Percentiles rank a stretch among this genome's conserved stretches.
These are phyloP conservation scores for Lepiota subincarnata DNA, from an alignment of 768 basidiomycete species.

Conservation along the genomic window DNA sequence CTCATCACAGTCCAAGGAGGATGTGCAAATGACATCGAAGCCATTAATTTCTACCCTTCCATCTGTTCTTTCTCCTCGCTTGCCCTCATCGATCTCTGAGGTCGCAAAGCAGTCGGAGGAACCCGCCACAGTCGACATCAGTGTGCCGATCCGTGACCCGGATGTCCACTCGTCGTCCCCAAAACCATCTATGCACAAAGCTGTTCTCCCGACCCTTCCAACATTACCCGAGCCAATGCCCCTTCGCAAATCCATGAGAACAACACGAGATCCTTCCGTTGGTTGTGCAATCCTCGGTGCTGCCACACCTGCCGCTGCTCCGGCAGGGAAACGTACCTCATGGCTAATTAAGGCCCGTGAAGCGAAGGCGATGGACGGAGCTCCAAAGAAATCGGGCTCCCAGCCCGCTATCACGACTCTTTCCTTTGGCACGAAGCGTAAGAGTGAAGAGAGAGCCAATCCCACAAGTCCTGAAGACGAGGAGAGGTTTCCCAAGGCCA, in stretches of 20 bases:
- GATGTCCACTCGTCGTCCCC: constrained; percentile 1
- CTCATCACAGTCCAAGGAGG: background rate
- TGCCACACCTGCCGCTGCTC: constrained; percentile 36
- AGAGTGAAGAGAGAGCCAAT: constrained; percentile 50
- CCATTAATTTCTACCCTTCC: constrained; percentile 35
- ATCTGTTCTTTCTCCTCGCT: constrained; percentile 31
- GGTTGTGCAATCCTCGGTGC: constrained; percentile 27
- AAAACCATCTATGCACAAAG: background rate
- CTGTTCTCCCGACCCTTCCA: constrained; percentile 32
- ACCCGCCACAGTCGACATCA: constrained; percentile 12
- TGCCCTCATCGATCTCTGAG: constrained; percentile 20
- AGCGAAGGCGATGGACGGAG: constrained; percentile 63
- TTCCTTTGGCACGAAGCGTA: constrained; percentile 47
- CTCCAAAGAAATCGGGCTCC: constrained; percentile 29
- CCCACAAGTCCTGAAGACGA: constrained; percentile 28
- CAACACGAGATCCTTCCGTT: constrained; percentile 40
- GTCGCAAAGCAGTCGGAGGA: constrained; percentile 10
- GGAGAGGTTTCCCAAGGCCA: constrained; percentile 44
- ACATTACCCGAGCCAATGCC: constrained; percentile 66
- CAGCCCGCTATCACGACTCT: background rate
- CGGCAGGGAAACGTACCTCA: constrained; percentile 65
- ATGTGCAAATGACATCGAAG: constrained; percentile 18
- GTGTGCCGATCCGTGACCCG: constrained; percentile 8
- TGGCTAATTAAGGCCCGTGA: constrained; percentile 80
- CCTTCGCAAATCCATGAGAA: constrained; percentile 62